phyloP scores from a whole-genome alignment of 805 yeast genomes.

The Lipomyces chichibuensis region DNA sequence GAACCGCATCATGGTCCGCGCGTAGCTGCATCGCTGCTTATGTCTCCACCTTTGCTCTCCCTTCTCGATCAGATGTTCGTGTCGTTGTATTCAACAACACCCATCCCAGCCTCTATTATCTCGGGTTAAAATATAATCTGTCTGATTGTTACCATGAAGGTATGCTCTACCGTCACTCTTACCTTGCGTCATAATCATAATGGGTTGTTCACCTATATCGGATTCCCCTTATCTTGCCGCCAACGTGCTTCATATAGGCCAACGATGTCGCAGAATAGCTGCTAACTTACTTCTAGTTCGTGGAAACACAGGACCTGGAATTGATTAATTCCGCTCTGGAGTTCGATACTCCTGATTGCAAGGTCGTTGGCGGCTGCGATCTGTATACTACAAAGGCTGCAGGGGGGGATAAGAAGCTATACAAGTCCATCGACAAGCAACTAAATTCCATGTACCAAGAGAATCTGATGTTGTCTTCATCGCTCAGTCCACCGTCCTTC shows the following conservation, averaged over 20 bases:
- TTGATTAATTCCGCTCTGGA: slow-evolving; percentile 82
- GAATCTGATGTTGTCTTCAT: slow-evolving; percentile 31
- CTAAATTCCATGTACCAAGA: slow-evolving; percentile 55
- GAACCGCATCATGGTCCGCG: slow-evolving; percentile 9
- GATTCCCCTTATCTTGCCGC: neutral
- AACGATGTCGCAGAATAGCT: neutral
- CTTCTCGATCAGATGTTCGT: neutral
- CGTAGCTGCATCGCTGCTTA: neutral
- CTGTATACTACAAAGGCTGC: slow-evolving; percentile 90
- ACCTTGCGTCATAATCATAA: neutral
- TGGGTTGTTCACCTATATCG: neutral
- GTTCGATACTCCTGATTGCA: slow-evolving; percentile 74
- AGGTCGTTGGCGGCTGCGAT: slow-evolving; percentile 86
- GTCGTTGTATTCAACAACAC: neutral
- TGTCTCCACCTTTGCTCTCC: neutral
- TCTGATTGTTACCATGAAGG: slow-evolving; percentile 14
- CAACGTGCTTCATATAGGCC: neutral
- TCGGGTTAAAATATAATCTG: neutral
- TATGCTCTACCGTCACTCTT: slow-evolving; percentile 2
- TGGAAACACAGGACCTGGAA: slow-evolving; percentile 92
- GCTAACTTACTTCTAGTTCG: slow-evolving; percentile 56
- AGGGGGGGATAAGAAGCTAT: slow-evolving; percentile 83
- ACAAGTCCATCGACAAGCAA: slow-evolving; percentile 83
- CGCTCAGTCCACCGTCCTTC: slow-evolving; percentile 34
- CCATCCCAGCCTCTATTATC: neutral